Conservation (phyloP, 2,329 filamentous ascomycete genomes). For the Shiraia sp. region DNA sequence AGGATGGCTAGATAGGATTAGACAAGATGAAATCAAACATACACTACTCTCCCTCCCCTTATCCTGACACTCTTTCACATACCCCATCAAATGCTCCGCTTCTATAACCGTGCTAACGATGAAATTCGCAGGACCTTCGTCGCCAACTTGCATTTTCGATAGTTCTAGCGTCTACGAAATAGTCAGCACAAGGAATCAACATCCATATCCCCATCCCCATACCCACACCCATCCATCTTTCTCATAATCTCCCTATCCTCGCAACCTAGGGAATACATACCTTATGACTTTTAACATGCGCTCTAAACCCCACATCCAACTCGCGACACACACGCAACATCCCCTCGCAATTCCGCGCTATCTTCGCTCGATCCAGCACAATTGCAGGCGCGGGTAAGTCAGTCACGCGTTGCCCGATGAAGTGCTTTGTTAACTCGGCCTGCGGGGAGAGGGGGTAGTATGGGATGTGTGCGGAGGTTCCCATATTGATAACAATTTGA, state of each 20-base stretch:
- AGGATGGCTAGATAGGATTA: too few relatives aligned
- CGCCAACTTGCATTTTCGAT: constrained; percentile 70
- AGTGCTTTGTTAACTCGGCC: constrained; percentile 35
- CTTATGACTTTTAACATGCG: constrained; percentile 87
- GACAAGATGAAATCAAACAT: constrained; percentile 29
- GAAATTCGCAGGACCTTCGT: constrained; percentile 59
- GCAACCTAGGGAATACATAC: too few relatives aligned
- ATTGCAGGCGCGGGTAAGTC: constrained; percentile 68
- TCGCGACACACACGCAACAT: constrained; percentile 68
- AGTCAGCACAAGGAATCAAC: too few relatives aligned
- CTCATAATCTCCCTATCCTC: too few relatives aligned
- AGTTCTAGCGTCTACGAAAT: constrained; percentile 71
- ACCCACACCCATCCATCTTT: too few relatives aligned
- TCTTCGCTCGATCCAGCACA: constrained; percentile 68
- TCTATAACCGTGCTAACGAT: constrained; percentile 77
- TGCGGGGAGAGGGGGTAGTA: constrained; percentile 22
- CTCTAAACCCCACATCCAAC: constrained; percentile 69
- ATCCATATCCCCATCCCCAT: too few relatives aligned
- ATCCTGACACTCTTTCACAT: constrained; percentile 61
- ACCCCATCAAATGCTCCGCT: constrained; percentile 66
- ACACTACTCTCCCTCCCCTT: constrained; percentile 63
- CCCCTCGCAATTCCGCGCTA: constrained; percentile 68
- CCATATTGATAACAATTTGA: constrained; percentile 7
- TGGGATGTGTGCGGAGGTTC: neutral
- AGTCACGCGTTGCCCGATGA: constrained; percentile 63